phyloP scores from a whole-genome alignment of 495 filamentous ascomycete genomes.

The Trichocladium uniseriatum region DNA sequence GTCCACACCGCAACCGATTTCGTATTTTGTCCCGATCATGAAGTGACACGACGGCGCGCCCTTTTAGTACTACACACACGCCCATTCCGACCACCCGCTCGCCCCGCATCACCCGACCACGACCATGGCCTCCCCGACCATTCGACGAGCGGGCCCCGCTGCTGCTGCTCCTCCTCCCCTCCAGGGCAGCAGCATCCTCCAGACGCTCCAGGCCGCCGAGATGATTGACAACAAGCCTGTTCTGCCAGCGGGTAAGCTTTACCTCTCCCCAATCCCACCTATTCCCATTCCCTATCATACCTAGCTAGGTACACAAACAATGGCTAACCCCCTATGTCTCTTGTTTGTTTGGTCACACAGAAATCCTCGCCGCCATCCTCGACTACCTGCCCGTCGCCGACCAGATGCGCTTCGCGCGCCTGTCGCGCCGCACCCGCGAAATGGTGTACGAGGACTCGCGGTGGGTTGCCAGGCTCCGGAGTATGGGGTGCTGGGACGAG shows the following conservation, averaged over 20 bases:
- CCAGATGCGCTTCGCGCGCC: slow-evolving; percentile 75
- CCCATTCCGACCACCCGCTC: neutral
- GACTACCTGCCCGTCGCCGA: slow-evolving; percentile 81
- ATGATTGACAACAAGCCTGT: slow-evolving; percentile 65
- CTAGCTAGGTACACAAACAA: too few species aligned
- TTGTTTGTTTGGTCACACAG: slow-evolving; percentile 31
- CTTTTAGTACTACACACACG: neutral
- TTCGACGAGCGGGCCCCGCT: slow-evolving; percentile 7
- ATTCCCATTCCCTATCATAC: neutral
- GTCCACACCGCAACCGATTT: neutral
- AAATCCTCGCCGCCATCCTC: slow-evolving; percentile 81
- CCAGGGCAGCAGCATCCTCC: slow-evolving; percentile 48
- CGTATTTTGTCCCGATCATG: neutral
- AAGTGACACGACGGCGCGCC: slow-evolving; percentile 3
- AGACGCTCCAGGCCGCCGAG: slow-evolving; percentile 64
- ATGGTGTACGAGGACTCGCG: slow-evolving; percentile 99
- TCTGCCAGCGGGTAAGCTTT: slow-evolving; percentile 61
- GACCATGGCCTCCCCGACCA: neutral
- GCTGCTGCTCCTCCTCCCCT: neutral
- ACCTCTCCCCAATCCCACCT: neutral
- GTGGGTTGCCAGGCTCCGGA: slow-evolving; percentile 77
- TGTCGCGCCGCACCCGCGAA: slow-evolving; percentile 82
- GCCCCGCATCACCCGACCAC: neutral
- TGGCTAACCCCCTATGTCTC: neutral
- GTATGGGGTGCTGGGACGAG: slow-evolving; percentile 92